phyloP scores from a whole-genome alignment of 768 basidiomycete genomes.

The Pleurotus eryngii region DNA sequence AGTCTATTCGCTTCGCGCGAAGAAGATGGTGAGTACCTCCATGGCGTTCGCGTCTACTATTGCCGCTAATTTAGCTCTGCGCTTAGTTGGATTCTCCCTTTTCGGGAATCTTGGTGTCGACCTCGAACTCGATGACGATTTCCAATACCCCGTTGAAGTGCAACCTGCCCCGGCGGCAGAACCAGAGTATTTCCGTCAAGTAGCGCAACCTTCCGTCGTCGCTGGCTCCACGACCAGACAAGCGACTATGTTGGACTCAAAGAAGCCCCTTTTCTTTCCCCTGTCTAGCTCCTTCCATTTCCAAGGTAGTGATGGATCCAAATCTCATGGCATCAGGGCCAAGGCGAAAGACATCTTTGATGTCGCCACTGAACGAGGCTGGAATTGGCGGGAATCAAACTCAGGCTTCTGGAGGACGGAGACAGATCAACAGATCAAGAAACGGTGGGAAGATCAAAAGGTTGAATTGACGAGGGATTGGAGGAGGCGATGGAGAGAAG shows the following conservation, averaged over 20 bases:
- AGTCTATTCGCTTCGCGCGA: slow-evolving; percentile 72
- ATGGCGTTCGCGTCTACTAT: not conserved
- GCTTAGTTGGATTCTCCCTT: slow-evolving; percentile 67
- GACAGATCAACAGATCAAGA: slow-evolving; percentile 57
- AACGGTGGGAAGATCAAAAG: slow-evolving; percentile 69
- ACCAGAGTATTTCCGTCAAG: slow-evolving; percentile 17
- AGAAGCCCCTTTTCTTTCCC: slow-evolving; percentile 65
- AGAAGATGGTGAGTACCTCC: slow-evolving; percentile 51
- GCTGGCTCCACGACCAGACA: slow-evolving; percentile 14
- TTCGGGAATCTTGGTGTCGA: slow-evolving; percentile 73
- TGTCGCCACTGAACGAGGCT: slow-evolving; percentile 43
- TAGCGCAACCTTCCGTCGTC: slow-evolving; percentile 23
- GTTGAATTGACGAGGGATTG: slow-evolving; percentile 68
- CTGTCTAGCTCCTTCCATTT: slow-evolving; percentile 21
- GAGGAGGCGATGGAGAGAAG: slow-evolving; percentile 77
- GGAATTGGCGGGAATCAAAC: slow-evolving; percentile 41
- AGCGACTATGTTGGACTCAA: slow-evolving; percentile 44
- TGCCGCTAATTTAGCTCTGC: not conserved
- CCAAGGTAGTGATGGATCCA: not conserved
- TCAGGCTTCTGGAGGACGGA: slow-evolving; percentile 48
- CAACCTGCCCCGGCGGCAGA: slow-evolving; percentile 12
- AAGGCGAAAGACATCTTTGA: slow-evolving; percentile 47
- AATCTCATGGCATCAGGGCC: slow-evolving; percentile 22
- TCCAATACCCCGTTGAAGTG: slow-evolving; percentile 21
- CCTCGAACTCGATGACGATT: slow-evolving; percentile 62